Evolutionary conservation across 1,284 basidiomycete genomes (phyloP).

Genomic region (Coniferiporia sulphurascens): DNA sequence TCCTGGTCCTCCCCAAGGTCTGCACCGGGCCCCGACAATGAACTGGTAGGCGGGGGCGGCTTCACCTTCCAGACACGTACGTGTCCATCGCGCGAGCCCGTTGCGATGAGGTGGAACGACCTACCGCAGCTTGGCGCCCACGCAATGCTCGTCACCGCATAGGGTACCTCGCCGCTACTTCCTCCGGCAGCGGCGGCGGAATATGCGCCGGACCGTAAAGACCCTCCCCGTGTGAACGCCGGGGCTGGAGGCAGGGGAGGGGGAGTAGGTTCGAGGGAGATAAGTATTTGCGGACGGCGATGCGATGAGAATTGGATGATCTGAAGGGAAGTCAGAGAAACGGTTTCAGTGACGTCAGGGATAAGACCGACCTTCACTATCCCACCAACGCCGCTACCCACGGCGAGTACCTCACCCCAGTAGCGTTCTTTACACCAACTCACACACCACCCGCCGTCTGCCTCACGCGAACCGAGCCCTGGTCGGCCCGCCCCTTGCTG

Average conservation of each 20-base stretch:
- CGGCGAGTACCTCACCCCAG: conserved; percentile 86
- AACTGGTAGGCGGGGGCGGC: conserved; percentile 43
- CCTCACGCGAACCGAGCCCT: conserved; percentile 64
- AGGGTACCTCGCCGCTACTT: conserved; percentile 32
- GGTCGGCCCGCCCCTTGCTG: conserved; percentile 36
- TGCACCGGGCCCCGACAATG: conserved; percentile 26
- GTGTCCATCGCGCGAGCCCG: conserved; percentile 79
- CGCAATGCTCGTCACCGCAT: conserved; percentile 72
- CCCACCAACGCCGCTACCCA: conserved; percentile 66
- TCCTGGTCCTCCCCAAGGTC: conserved; percentile 30
- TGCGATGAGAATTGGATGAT: conserved; percentile 38
- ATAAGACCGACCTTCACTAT: conserved; percentile 61
- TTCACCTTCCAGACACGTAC: conserved; percentile 84
- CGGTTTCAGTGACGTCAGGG: not conserved
- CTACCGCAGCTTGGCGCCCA: conserved; percentile 92
- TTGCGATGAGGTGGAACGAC: conserved; percentile 88
- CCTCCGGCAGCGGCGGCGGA: conserved; percentile 9
- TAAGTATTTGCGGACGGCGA: conserved; percentile 28
- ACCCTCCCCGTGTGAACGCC: conserved; percentile 18
- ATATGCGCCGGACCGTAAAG: conserved; percentile 15
- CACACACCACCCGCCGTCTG: conserved; percentile 87
- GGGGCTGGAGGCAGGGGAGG: conserved; percentile 4
- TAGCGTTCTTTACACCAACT: conserved; percentile 93
- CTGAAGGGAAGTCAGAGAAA: conserved; percentile 23
- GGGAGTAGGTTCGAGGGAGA: conserved; percentile 25